Evolutionary conservation across 169 alveolate species (phyloP), one percentile per base, ranked within the genome.

Genomic region (Toxoplasma gondii): DNA sequence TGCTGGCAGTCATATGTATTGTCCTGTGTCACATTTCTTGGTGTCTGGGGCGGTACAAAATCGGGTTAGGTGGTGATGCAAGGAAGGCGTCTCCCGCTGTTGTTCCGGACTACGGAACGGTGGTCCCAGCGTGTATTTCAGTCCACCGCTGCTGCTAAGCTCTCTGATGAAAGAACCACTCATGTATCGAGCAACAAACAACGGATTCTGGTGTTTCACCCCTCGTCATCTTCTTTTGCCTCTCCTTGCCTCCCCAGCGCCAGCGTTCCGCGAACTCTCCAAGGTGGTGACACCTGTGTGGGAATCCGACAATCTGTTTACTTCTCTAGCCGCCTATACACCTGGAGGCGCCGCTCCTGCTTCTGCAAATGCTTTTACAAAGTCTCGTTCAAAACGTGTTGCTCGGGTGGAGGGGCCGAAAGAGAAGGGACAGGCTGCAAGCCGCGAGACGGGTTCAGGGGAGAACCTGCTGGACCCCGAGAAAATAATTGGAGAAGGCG

Each of bases 281-380:
- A 82, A 82, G 41, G 90, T 43, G 34, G 67, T 82, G 10, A 82
- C 90, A 12, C 70, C 90, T 24, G 54, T 49, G 54, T 82, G 90
- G 90, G 90, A 82, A 82, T 17, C 90, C n/a, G 90, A 82, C 34
- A 36, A 41, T 24, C 90, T 82, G 69, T 82, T 82, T 49, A 82
- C 69, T 0, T n/a, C 54, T 12, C 67, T 82, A 22, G 90, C 90
- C 0, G 41, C 38, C 41, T 82, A 82, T 36, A 45, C 67, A 7
- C 90, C 90, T 43, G 90, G 69, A 17, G 44, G 44, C 41, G 45
- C 84, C 27, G 84, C 1, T 12, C 58, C 27, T 17, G 58, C 41
- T 69, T 69, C n/a, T n/a, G 36, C 0, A 69, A 69, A 31, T 9
- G 36, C 17, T 17, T 27, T 7, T 17, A 69, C 17, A 12, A 69